phyloP scores from a whole-genome alignment of 352 stramenopile species.

The Pythium monospermum region DNA sequence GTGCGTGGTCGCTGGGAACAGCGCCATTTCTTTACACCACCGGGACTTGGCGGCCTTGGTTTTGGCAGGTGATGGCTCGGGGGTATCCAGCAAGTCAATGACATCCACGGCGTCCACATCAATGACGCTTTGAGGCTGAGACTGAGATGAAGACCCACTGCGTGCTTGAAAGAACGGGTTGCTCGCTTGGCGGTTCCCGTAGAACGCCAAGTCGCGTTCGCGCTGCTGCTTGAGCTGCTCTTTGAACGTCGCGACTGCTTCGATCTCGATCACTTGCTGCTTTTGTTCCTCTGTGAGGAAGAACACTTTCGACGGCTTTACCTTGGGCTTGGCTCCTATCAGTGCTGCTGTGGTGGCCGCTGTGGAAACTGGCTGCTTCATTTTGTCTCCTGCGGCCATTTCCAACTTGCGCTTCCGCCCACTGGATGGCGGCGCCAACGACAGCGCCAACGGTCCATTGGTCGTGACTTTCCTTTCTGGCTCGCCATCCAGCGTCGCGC shows the following conservation, averaged over 20 bases:
- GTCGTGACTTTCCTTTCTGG: slow-evolving; percentile 6
- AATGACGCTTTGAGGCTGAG: slow-evolving; percentile 16
- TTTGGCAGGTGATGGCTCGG: slow-evolving; percentile 9
- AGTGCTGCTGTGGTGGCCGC: too few species aligned
- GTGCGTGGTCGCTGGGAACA: slow-evolving; percentile 50
- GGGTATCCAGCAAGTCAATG: slow-evolving; percentile 28
- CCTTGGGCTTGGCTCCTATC: too few species aligned
- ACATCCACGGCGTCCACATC: slow-evolving; percentile 21
- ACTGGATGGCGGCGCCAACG: too few species aligned
- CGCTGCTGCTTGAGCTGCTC: slow-evolving; percentile 59
- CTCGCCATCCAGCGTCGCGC: slow-evolving; percentile 14
- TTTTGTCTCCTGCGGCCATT: slow-evolving; percentile 30
- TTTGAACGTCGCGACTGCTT: slow-evolving; percentile 53
- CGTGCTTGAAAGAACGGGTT: slow-evolving; percentile 71
- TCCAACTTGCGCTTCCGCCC: slow-evolving; percentile 56
- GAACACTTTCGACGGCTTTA: slow-evolving; percentile 28
- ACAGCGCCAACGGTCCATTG: not conserved
- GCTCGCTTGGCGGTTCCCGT: slow-evolving; percentile 35
- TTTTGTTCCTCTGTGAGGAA: slow-evolving; percentile 63
- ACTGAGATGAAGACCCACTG: slow-evolving; percentile 1
- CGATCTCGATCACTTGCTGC: slow-evolving; percentile 68
- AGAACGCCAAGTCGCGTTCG: slow-evolving; percentile 70
- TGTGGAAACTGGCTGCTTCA: slow-evolving; percentile 17
- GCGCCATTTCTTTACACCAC: slow-evolving; percentile 34
- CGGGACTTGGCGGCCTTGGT: slow-evolving; percentile 16